Evolutionary conservation across 148 eudicot species (phyloP).

Genomic region (Cornus kousa): DNA sequence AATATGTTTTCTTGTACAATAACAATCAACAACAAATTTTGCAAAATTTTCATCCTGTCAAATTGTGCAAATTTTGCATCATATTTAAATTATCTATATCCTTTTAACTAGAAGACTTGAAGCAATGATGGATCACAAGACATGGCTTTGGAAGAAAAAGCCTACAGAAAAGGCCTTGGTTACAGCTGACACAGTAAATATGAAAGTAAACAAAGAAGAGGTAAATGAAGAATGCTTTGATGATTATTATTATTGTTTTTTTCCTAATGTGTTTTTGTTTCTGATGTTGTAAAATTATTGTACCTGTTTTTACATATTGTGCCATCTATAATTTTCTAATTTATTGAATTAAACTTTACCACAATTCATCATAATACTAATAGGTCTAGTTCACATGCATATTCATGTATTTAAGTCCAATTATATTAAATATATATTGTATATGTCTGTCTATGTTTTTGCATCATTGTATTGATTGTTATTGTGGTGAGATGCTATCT

Average conservation of each 20-base stretch:
- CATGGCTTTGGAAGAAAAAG: slow-evolving; percentile 87
- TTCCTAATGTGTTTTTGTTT: background rate
- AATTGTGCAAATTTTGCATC: background rate
- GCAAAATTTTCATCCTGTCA: background rate
- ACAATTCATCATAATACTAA: background rate
- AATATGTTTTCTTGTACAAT: background rate
- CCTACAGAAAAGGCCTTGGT: slow-evolving; percentile 49
- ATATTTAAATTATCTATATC: slow-evolving; percentile 1
- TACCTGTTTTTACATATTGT: background rate
- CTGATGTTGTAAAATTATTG: background rate
- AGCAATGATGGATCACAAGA: slow-evolving; percentile 56
- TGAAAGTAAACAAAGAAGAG: slow-evolving; percentile 49
- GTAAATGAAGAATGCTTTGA: slow-evolving; percentile 26
- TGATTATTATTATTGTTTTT: background rate
- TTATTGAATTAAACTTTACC: background rate
- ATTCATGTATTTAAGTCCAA: background rate
- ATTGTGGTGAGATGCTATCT: too few species aligned
- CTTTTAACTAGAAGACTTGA: background rate
- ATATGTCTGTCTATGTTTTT: too few species aligned
- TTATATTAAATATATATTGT: too few species aligned
- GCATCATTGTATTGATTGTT: background rate
- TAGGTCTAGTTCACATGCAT: background rate
- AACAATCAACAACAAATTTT: background rate
- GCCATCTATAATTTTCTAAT: background rate
- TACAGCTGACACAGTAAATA: slow-evolving; percentile 44